Evolutionary conservation across 2,329 filamentous ascomycete species (phyloP).

Genomic region (Claviceps digitariae): DNA sequence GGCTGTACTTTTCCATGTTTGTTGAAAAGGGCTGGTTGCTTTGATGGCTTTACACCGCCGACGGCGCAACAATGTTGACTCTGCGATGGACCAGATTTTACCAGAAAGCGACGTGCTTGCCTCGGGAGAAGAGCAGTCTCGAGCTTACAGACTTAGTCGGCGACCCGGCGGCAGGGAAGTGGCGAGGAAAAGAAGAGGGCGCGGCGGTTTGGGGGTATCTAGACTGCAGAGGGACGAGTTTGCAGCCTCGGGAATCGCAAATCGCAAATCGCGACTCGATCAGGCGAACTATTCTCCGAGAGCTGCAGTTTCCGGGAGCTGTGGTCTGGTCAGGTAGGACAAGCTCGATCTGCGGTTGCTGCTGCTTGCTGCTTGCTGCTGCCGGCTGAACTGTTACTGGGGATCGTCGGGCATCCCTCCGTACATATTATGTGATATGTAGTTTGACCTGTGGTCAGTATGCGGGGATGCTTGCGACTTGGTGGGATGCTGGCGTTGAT

Average conservation of each 20-base stretch:
- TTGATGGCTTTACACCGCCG: background rate
- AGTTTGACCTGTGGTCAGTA: background rate
- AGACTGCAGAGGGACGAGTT: background rate
- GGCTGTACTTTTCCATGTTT: constrained; percentile 88
- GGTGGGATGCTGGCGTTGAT: background rate
- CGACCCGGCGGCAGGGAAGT: background rate
- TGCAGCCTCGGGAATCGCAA: background rate
- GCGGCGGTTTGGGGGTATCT: background rate
- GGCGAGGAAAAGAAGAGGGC: background rate
- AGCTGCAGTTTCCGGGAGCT: background rate
- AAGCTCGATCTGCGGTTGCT: background rate
- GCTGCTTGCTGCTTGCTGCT: background rate
- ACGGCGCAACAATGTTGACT: background rate
- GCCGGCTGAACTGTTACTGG: background rate
- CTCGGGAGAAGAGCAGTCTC: background rate
- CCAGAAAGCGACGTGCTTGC: background rate
- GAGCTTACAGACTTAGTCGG: background rate
- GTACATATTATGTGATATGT: background rate
- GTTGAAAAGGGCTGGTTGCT: background rate
- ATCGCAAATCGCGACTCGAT: background rate
- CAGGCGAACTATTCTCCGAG: background rate
- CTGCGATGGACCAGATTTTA: background rate
- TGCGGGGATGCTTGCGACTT: background rate
- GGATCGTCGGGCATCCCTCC: background rate
- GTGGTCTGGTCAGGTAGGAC: background rate